phyloP scores from a whole-genome alignment of 306 rosid species.

The Prunus dulcis region DNA sequence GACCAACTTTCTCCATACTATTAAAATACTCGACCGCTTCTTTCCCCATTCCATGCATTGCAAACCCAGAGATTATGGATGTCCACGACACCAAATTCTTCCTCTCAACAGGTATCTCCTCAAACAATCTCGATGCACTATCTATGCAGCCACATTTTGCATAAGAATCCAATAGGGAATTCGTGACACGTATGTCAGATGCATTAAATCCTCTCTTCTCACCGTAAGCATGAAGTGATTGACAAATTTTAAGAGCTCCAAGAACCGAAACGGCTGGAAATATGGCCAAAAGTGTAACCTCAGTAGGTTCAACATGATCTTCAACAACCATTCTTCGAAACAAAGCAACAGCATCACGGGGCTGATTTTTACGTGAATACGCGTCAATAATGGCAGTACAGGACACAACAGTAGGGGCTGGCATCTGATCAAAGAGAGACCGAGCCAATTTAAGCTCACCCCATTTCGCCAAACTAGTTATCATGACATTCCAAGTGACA shows the following conservation, averaged over 20 bases:
- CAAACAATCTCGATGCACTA: constrained; percentile 45
- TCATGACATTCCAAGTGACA: constrained; percentile 71
- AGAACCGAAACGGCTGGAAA: constrained; percentile 57
- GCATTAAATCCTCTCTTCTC: constrained; percentile 63
- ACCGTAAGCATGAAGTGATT: constrained; percentile 54
- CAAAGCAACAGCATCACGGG: not conserved
- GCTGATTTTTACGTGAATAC: not conserved
- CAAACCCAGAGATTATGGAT: constrained; percentile 57
- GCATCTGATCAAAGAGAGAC: constrained; percentile 6
- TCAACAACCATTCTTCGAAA: not conserved
- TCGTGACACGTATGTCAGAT: constrained; percentile 47
- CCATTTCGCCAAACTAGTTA: constrained; percentile 53
- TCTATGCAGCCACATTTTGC: constrained; percentile 74
- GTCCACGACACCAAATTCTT: constrained; percentile 72
- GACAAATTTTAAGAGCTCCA: constrained; percentile 53
- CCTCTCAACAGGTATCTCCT: constrained; percentile 42
- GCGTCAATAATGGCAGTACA: not conserved
- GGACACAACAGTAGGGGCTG: not conserved
- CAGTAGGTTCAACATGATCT: constrained; percentile 46
- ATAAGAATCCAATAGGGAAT: constrained; percentile 63
- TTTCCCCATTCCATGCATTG: constrained; percentile 63
- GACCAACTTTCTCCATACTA: constrained; percentile 57
- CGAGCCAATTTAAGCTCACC: constrained; percentile 52
- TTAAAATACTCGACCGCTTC: constrained; percentile 49
- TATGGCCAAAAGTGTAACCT: constrained; percentile 57